Evolutionary conservation across 2,329 filamentous ascomycete species (phyloP).

Genomic region (Sphaerulina populicola): DNA sequence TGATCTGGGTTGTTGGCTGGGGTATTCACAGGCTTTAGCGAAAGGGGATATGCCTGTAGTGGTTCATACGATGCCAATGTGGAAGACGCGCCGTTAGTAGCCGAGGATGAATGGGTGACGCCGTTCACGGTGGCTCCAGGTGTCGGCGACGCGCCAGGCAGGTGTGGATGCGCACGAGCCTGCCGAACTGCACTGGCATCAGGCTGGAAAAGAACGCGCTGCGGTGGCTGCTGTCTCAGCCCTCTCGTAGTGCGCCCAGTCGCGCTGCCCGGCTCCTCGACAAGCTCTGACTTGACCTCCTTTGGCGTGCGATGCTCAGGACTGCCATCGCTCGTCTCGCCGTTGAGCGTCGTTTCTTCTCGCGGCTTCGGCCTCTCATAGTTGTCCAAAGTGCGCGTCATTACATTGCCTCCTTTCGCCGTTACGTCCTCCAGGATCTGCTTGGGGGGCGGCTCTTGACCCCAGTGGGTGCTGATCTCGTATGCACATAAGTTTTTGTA

Average conservation of each 20-base stretch:
- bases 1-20: conserved; percentile 64
- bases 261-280: conserved; percentile 42
- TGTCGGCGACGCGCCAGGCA: conserved; percentile 35
- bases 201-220: conserved; percentile 76
- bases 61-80: conserved; percentile 64
- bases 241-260: conserved; percentile 30
- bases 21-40: conserved; percentile 64
- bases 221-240: conserved; percentile 68
- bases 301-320: conserved; percentile 44
- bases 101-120: conserved; percentile 28
- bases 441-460: conserved; percentile 73
- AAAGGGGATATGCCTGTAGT: conserved; percentile 52
- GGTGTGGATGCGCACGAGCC: conserved; percentile 44
- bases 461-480: conserved; percentile 70
- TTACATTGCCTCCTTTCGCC: conserved; percentile 72
- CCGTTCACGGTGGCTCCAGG: conserved; percentile 46
- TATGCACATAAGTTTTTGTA: conserved; percentile 80
- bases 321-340: conserved; percentile 45
- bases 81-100: conserved; percentile 33
- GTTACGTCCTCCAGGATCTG: conserved; percentile 75
- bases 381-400: conserved; percentile 71
- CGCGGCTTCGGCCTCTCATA: conserved; percentile 48
- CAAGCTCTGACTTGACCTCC: conserved; percentile 43
- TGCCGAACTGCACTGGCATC: conserved; percentile 60
- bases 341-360: conserved; percentile 43